Evolutionary conservation across 225 moss, liverwort and hornwort genomes (phyloP).

Genomic region (Physcomitrium patens): DNA sequence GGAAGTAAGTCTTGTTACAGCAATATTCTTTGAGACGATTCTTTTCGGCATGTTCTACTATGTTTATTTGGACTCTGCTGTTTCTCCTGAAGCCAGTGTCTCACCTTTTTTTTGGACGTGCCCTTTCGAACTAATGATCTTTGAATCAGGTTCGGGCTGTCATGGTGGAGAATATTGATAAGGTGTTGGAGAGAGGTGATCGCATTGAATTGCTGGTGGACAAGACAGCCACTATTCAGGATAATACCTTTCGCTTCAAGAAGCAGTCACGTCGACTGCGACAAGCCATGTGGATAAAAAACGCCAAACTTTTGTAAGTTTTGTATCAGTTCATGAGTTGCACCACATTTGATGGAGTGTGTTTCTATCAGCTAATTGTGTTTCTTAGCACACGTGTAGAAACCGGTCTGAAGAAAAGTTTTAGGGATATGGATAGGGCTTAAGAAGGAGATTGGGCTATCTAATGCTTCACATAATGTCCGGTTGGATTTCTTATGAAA

Average conservation of each 20-base stretch:
- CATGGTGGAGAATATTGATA: constrained; percentile 99
- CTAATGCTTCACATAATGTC: not conserved
- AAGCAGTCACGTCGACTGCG: constrained; percentile 93
- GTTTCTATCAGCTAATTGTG: not conserved
- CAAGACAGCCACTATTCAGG: constrained; percentile 93
- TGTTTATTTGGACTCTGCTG: not conserved
- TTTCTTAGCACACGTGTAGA: not conserved
- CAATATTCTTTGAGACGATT: not conserved
- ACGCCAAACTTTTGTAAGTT: constrained; percentile 92
- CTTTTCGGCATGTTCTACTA: not conserved
- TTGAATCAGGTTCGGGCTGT: constrained; percentile 81
- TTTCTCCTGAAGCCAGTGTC: not conserved
- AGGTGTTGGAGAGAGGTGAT: constrained; percentile 97
- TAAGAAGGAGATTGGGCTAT: not conserved
- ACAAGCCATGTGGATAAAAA: constrained; percentile 94
- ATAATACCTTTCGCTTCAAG: constrained; percentile 90
- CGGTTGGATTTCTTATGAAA: not conserved
- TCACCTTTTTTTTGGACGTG: not conserved
- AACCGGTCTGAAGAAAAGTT: not conserved
- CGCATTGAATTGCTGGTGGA: constrained; percentile 97
- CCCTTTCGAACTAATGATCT: not conserved
- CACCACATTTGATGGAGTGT: not conserved
- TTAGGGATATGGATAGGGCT: not conserved
- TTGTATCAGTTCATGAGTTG: not conserved
- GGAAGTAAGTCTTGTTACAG: constrained; percentile 53